Evolutionary conservation across 495 filamentous ascomycete genomes (phyloP), one percentile per base, ranked within the genome.

Genomic region (Neurospora sp.): DNA sequence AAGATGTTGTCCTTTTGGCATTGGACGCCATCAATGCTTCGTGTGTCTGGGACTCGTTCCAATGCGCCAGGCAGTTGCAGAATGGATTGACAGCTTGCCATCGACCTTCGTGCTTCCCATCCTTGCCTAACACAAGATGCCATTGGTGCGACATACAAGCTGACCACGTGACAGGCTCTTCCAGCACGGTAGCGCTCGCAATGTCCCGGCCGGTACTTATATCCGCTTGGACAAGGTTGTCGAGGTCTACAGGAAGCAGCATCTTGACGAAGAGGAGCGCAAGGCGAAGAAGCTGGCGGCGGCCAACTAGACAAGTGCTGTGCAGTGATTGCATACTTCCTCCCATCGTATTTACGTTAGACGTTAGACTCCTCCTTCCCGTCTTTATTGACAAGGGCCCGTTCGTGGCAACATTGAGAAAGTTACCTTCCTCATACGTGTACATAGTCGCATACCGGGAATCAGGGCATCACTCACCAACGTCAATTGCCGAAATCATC

Each of bases 221-320:
- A 71, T 78, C 44, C 83, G 84, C 78, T 72, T 87, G 14, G 80
- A 81, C 80, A 77, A 85, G 77, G 79, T 87, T 46, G 79, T 85
- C 18, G 84, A 81, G 70, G 84, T 86, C 76, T 87, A 85, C 80
- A 76, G 79, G 75, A 78, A 84, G 78, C 79, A 85, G 74, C 81
- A 84, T 72, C 78, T 82, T 69, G 81, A 78, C 14, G 83, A 83
- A 46, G 84, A 87, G 78, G 85, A 81, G 74, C 82, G 83, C 62
- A 85, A 85, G 76, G 77, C 78, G 39, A 80, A 81, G 82, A 83
- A 80, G 78, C 74, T 86, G 73, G 77, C 77, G 12, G 81, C 76
- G 20, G 73, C 80, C 23, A 70, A 76, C 76, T 75, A 78, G 66
- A 42, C 46, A 44, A 69, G 39, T 70, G 73, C 71, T 71, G 31